These are phyloP conservation scores for Lasiodiplodia citricola DNA, from an alignment of 2,329 filamentous ascomycete species.

Conservation along the genomic window DNA sequence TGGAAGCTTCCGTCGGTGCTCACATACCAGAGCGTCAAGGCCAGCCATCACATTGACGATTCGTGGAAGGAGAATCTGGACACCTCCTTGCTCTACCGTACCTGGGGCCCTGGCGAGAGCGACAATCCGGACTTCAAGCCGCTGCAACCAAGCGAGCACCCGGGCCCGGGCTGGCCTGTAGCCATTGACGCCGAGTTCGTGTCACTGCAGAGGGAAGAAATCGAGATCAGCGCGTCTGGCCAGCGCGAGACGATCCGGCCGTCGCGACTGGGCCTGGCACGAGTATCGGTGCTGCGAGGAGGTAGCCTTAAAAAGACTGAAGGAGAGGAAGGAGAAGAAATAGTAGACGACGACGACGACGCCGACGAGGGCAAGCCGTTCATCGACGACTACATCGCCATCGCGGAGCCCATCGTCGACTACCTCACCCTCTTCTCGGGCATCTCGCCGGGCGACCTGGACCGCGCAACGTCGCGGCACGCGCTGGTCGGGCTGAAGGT, in stretches of 20 bases:
- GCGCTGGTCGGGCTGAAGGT: slow-evolving; percentile 86
- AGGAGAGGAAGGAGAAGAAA: neutral
- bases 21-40: slow-evolving; percentile 81
- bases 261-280: slow-evolving; percentile 87
- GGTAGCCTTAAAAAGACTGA: slow-evolving; percentile 53
- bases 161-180: slow-evolving; percentile 74
- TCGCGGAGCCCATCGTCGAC: slow-evolving; percentile 89
- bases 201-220: slow-evolving; percentile 87
- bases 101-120: slow-evolving; percentile 58
- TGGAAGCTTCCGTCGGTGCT: slow-evolving; percentile 95
- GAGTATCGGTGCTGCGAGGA: slow-evolving; percentile 88
- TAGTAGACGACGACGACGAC: neutral
- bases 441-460: slow-evolving; percentile 83
- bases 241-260: slow-evolving; percentile 90
- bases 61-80: slow-evolving; percentile 87
- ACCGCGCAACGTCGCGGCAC: slow-evolving; percentile 76
- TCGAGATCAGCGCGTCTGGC: slow-evolving; percentile 94
- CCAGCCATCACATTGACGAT: slow-evolving; percentile 81
- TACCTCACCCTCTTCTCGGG: slow-evolving; percentile 95
- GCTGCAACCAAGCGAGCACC: slow-evolving; percentile 67
- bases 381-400: slow-evolving; percentile 96
- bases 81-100: slow-evolving; percentile 80
- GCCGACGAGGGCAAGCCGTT: slow-evolving; percentile 79
- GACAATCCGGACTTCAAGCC: slow-evolving; percentile 64
- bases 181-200: slow-evolving; percentile 98